Conservation (phyloP, 2,329 filamentous ascomycete species). For the Zasmidium cellare region DNA sequence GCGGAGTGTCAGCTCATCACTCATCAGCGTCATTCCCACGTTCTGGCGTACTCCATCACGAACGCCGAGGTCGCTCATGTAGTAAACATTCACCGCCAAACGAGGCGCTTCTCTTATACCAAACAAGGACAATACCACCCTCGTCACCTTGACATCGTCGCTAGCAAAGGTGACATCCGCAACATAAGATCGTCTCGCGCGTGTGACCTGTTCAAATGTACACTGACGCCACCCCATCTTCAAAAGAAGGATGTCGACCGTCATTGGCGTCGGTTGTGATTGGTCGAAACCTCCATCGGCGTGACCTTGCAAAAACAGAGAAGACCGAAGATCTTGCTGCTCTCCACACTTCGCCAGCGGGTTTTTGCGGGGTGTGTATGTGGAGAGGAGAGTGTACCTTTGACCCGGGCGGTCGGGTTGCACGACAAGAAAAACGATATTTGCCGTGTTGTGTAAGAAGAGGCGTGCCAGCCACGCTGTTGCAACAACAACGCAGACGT, state of each 20-base stretch:
- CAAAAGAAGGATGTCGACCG: background rate
- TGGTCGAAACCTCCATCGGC: background rate
- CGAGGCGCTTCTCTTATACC: no score
- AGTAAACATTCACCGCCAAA: no score
- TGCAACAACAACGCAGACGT: background rate
- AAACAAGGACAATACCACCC: no score
- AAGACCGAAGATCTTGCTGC: conserved; percentile 7
- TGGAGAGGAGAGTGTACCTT: background rate
- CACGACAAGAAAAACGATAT: background rate
- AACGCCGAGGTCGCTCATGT: conserved; percentile 1
- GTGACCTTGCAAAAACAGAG: background rate
- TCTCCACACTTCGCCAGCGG: background rate
- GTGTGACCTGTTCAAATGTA: conserved; percentile 7
- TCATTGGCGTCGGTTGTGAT: background rate
- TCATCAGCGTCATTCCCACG: background rate
- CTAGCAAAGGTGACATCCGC: background rate
- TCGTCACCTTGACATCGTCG: conserved; percentile 8
- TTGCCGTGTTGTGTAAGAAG: background rate
- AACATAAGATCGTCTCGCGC: conserved; percentile 3
- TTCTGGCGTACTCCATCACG: background rate
- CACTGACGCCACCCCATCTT: conserved; percentile 2
- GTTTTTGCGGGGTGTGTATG: no score
- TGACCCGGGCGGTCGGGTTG: background rate
- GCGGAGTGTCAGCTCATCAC: background rate
- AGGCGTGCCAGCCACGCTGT: no score